Percentiles rank a stretch among this genome's conserved stretches.
Evolutionary conservation across 2,329 filamentous ascomycete genomes (phyloP).

Genomic region (Aspergillus nomiae): DNA sequence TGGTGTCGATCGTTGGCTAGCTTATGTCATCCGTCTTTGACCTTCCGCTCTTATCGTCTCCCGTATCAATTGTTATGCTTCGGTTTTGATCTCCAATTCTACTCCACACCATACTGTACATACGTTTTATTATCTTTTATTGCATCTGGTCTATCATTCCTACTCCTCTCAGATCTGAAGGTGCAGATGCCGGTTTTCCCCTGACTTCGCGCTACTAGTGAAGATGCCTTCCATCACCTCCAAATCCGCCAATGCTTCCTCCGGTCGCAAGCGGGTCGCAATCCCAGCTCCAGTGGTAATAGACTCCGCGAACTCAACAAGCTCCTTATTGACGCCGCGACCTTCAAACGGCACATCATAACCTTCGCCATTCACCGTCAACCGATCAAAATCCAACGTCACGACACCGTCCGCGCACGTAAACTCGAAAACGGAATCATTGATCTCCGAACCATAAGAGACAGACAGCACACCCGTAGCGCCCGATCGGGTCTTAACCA

Average conservation of each 20-base stretch:
- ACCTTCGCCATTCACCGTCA: constrained; percentile 39
- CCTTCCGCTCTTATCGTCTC: neutral
- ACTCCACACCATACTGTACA: neutral
- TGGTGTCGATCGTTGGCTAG: neutral
- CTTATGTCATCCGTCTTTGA: neutral
- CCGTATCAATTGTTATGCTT: neutral
- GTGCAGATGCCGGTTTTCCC: constrained; percentile 27
- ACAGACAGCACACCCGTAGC: constrained; percentile 53
- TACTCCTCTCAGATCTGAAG: constrained; percentile 21
- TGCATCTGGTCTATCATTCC: neutral
- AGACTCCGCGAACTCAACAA: constrained; percentile 55
- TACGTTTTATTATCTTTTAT: neutral
- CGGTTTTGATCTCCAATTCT: neutral
- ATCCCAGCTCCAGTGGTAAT: constrained; percentile 46
- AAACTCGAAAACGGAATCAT: constrained; percentile 52
- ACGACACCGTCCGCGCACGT: constrained; percentile 56
- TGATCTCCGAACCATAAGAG: constrained; percentile 56
- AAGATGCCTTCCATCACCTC: constrained; percentile 47
- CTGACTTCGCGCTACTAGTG: constrained; percentile 33
- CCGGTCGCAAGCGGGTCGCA: constrained; percentile 46
- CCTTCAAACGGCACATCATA: constrained; percentile 51
- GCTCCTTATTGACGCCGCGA: constrained; percentile 55
- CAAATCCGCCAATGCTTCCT: constrained; percentile 57
- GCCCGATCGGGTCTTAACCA: constrained; percentile 50
- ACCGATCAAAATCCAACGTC: constrained; percentile 40